phyloP scores from a whole-genome alignment of 768 basidiomycete species.

The Boletus sensibilis region DNA sequence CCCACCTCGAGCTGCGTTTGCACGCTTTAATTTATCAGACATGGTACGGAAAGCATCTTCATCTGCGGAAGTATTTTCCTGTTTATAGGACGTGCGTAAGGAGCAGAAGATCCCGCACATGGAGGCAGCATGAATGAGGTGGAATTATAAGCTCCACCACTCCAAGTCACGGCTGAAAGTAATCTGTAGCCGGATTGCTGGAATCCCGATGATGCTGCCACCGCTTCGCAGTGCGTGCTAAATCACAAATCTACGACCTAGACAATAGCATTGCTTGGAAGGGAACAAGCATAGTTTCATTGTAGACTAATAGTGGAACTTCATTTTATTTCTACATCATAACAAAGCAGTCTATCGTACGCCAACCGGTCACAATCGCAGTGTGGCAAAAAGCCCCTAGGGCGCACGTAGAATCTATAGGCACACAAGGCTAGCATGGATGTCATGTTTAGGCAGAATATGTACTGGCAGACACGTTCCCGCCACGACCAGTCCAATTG shows the following conservation, averaged over 20 bases:
- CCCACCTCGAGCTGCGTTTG: constrained; percentile 61
- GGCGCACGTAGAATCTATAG: constrained; percentile 18
- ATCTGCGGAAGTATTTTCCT: background rate
- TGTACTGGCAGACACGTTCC: constrained; percentile 86
- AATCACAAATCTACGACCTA: background rate
- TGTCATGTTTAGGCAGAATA: constrained; percentile 61
- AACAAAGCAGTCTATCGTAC: constrained; percentile 19
- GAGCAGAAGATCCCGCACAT: constrained; percentile 77
- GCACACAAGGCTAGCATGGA: constrained; percentile 3
- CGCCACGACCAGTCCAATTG: constrained; percentile 99
- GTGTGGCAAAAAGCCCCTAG: background rate
- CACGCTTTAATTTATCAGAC: constrained; percentile 39
- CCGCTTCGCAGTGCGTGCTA: background rate
- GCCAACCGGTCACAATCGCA: constrained; percentile 12
- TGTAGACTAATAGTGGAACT: background rate
- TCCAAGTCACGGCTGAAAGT: background rate
- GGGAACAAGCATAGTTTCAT: background rate
- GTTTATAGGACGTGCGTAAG: constrained; percentile 24
- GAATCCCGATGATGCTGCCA: background rate
- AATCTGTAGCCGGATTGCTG: background rate
- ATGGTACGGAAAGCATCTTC: constrained; percentile 21
- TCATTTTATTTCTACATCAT: constrained; percentile 15
- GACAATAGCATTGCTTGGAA: background rate
- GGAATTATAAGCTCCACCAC: background rate
- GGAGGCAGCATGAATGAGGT: background rate